Base-by-base conservation (phyloP, 805 yeast genomes). In the Kodamaea fukazawae region DNA sequence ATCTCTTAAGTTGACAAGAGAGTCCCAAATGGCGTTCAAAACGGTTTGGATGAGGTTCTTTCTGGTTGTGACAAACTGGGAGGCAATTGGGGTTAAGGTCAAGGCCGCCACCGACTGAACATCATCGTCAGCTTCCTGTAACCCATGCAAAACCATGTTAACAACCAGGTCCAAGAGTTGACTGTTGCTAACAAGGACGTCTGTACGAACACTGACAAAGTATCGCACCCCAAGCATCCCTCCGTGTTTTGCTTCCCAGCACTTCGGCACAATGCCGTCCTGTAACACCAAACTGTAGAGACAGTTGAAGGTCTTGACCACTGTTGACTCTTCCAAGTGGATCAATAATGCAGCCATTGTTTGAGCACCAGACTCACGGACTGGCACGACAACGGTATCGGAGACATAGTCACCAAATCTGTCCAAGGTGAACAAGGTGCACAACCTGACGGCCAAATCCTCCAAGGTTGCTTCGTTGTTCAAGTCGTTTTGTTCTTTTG, bases 241-340 rank as follows among this genome's bases (percentile, higher is more conserved):
- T 50, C 98, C 99, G 68, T 93, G 99, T 43, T 93, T 86, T 2
- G 96, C 98, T 58, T 95, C 97, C 99, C 99, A 93, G 40, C 89
- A 75, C 42, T 57, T 61, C 3, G 83, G 78, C 12, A 65, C 55
- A 32, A 73, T 66, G 9, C 69, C 60, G 31, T 73, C 70, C 58
- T 91, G 97, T 34, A 83, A 61, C 1, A 90, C 88, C 37, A 93
- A 65, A 31, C 76, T 73, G 36, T 80, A 76, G 43, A 93, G 70
- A 13, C 82, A 79, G 8, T 68, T 54, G 55, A 89, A 91, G 0
- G 87, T 78, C 35, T 74, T 70, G 7, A 79, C 52, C 5, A 86
- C 82, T 1, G 76, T 65, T 2, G 70, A 73, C 29, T 76, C 75
- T 13, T 80, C 73, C 36, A 93, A 63, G 60, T 88, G 93, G n/a